Percentiles rank a stretch among this genome's conserved stretches.
These are phyloP conservation scores for Sclerotinia spermophila DNA, from an alignment of 2,329 filamentous ascomycete species.

Conservation along the genomic window DNA sequence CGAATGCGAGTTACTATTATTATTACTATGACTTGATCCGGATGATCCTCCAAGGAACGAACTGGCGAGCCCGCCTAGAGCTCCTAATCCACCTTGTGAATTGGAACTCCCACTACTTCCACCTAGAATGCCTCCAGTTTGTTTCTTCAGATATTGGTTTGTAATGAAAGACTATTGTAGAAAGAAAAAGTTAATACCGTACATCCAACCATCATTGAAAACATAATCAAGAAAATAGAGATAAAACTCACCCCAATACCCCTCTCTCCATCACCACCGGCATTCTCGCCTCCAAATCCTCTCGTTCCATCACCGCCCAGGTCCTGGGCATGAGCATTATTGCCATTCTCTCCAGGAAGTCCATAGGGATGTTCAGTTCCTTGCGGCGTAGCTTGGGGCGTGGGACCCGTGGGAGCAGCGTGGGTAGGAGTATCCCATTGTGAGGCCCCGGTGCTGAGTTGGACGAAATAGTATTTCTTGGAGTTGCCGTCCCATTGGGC, in stretches of 20 bases:
- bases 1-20: slow-evolving; percentile 29
- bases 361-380: slow-evolving; percentile 60
- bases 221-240: too few relatives aligned
- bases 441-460: slow-evolving; percentile 66
- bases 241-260: slow-evolving; percentile 62
- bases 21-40: slow-evolving; percentile 27
- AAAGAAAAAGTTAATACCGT: too few relatives aligned
- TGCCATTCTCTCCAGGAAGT: slow-evolving; percentile 39
- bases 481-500: slow-evolving; percentile 64
- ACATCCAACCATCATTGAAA: too few relatives aligned
- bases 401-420: slow-evolving; percentile 58
- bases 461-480: slow-evolving; percentile 68
- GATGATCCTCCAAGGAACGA: slow-evolving; percentile 31
- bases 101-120: slow-evolving; percentile 19
- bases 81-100: slow-evolving; percentile 31
- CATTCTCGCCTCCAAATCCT: slow-evolving; percentile 59
- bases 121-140: slow-evolving; percentile 11
- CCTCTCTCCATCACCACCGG: slow-evolving; percentile 61
- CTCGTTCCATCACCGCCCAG: slow-evolving; percentile 58
- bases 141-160: slow-evolving; percentile 30
- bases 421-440: slow-evolving; percentile 72
- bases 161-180: slow-evolving; percentile 33
- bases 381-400: slow-evolving; percentile 49
- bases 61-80: slow-evolving; percentile 43
- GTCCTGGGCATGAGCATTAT: slow-evolving; percentile 21